phyloP scores from a whole-genome alignment of 2,329 filamentous ascomycete species.

The Colletotrichum tofieldiae region DNA sequence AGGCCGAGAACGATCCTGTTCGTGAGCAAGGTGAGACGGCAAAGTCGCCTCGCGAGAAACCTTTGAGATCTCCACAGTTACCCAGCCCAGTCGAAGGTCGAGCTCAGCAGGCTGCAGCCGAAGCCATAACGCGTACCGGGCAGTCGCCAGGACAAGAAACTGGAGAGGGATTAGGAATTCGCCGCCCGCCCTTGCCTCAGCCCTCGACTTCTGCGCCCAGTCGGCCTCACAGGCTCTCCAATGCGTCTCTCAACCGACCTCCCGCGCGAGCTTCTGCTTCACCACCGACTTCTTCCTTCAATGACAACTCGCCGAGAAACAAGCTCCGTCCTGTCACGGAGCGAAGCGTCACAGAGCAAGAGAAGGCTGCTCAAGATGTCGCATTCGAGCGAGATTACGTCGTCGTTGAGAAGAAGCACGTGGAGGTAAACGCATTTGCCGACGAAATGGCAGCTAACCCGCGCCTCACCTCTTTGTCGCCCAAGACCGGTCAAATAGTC shows the following conservation, averaged over 20 bases:
- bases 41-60: constrained; percentile 60
- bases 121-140: constrained; percentile 51
- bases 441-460: constrained; percentile 93
- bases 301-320: constrained; percentile 52
- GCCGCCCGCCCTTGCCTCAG: constrained; percentile 62
- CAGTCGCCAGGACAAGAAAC: constrained; percentile 64
- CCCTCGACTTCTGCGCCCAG: constrained; percentile 66
- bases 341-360: constrained; percentile 69
- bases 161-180: constrained; percentile 67
- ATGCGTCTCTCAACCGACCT: constrained; percentile 55
- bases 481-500: constrained; percentile 75
- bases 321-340: constrained; percentile 48
- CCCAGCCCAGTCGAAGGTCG: constrained; percentile 51
- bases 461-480: constrained; percentile 67
- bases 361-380: constrained; percentile 86
- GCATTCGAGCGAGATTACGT: constrained; percentile 96
- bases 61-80: constrained; percentile 58
- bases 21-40: constrained; percentile 55
- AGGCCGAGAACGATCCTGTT: constrained; percentile 55
- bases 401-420: constrained; percentile 92
- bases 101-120: constrained; percentile 50
- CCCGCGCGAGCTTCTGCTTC: constrained; percentile 53
- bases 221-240: constrained; percentile 60
- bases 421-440: constrained; percentile 97
- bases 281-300: constrained; percentile 53